These are phyloP conservation scores for Boehmeria nivea DNA, from an alignment of 306 rosid genomes.

Conservation along the genomic window DNA sequence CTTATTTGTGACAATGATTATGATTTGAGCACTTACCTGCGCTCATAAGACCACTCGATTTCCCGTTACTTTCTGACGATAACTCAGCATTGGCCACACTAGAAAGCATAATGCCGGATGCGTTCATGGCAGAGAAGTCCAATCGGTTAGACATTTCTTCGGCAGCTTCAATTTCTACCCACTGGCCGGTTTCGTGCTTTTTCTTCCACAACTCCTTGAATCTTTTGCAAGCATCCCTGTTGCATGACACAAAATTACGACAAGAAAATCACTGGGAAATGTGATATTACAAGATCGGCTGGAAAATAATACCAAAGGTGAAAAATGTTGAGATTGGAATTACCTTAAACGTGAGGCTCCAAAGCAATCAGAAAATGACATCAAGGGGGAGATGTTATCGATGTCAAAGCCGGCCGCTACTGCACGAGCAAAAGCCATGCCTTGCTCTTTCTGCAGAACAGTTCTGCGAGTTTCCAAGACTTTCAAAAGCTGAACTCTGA, in stretches of 20 bases:
- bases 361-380: conserved; percentile 82
- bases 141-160: conserved; percentile 59
- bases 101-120: conserved; percentile 64
- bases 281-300: too few species aligned
- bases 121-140: conserved; percentile 56
- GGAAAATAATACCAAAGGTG: too few species aligned
- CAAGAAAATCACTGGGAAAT: too few species aligned
- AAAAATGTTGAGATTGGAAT: conserved; percentile 4
- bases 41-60: conserved; percentile 24
- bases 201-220: conserved; percentile 84
- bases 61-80: conserved; percentile 47
- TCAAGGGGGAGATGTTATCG: conserved; percentile 60
- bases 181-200: conserved; percentile 96
- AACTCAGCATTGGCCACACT: conserved; percentile 43
- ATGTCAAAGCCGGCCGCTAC: conserved; percentile 96
- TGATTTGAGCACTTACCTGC: conserved; percentile 38
- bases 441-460: conserved; percentile 96
- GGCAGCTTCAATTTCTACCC: conserved; percentile 92
- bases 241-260: not conserved
- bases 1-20: conserved; percentile 2
- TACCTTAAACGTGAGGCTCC: conserved; percentile 92
- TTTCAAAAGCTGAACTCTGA: conserved; percentile 87
- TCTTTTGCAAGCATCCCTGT: conserved; percentile 77
- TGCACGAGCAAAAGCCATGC: conserved; percentile 99
- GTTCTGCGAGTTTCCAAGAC: conserved; percentile 87